Evolutionary conservation across 257 asterid genomes (phyloP).

Genomic region (Gynochthodes officinalis): DNA sequence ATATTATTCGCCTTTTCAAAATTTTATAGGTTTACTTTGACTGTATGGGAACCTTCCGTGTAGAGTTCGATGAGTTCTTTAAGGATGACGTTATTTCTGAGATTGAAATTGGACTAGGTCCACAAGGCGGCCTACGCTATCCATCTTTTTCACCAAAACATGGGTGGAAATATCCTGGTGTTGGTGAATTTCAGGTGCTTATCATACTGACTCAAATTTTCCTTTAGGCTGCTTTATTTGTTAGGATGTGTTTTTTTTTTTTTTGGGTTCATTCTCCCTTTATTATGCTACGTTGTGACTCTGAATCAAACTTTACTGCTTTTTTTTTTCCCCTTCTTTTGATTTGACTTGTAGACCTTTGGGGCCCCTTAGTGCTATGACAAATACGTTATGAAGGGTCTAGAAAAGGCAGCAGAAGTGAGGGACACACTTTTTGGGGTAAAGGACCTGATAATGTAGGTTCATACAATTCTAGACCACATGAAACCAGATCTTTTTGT

Average conservation of each 20-base stretch:
- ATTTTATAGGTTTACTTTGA: constrained; percentile 64
- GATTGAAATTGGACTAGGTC: constrained; percentile 83
- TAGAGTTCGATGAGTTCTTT: constrained; percentile 75
- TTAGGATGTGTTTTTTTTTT: background rate
- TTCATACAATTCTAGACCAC: constrained; percentile 33
- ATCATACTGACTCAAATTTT: background rate
- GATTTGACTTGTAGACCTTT: no score
- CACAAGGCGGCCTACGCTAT: constrained; percentile 78
- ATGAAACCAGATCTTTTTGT: constrained; percentile 49
- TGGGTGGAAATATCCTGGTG: constrained; percentile 82
- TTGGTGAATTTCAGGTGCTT: constrained; percentile 81
- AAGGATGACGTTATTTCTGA: constrained; percentile 54
- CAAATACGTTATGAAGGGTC: constrained; percentile 57
- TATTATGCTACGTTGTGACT: background rate
- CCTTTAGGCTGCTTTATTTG: background rate
- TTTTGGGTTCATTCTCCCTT: background rate
- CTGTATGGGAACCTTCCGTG: constrained; percentile 79
- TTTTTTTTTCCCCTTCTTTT: no score
- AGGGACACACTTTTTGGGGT: constrained; percentile 68
- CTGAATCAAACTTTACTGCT: background rate
- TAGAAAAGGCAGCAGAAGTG: constrained; percentile 44
- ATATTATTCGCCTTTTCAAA: background rate
- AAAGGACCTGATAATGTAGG: constrained; percentile 46
- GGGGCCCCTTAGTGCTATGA: constrained; percentile 90
- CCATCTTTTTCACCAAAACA: constrained; percentile 75